Percentiles rank a stretch among this genome's conserved stretches.
phyloP scores from a whole-genome alignment of 257 asterid genomes.

The Primulina huaijiensis region DNA sequence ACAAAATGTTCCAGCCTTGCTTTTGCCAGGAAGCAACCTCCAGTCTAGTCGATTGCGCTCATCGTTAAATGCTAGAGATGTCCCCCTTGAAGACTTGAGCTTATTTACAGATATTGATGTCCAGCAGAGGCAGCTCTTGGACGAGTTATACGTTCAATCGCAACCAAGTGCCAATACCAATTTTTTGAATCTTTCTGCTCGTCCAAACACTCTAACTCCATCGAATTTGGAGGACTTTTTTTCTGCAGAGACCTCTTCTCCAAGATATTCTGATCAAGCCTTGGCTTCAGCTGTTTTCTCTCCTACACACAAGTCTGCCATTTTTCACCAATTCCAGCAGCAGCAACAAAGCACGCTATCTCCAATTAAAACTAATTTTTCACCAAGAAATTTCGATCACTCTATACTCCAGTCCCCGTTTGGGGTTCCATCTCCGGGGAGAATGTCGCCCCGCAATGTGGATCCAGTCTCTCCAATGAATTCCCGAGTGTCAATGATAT shows the following conservation, averaged over 20 bases:
- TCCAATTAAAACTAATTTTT: slow-evolving; percentile 57
- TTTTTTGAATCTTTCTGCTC: slow-evolving; percentile 51
- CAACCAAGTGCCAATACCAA: slow-evolving; percentile 32
- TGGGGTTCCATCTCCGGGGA: slow-evolving; percentile 55
- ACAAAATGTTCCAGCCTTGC: slow-evolving; percentile 66
- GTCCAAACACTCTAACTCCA: slow-evolving; percentile 47
- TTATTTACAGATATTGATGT: slow-evolving; percentile 47
- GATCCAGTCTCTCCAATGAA: slow-evolving; percentile 76
- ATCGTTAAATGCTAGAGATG: slow-evolving; percentile 65
- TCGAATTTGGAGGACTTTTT: slow-evolving; percentile 73
- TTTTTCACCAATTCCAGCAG: slow-evolving; percentile 71
- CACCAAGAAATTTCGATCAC: slow-evolving; percentile 58
- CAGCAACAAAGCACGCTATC: slow-evolving; percentile 65
- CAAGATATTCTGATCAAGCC: slow-evolving; percentile 56
- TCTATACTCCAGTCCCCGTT: slow-evolving; percentile 50
- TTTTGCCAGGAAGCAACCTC: slow-evolving; percentile 66
- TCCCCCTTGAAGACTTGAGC: slow-evolving; percentile 40
- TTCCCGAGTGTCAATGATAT: slow-evolving; percentile 58
- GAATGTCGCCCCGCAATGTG: slow-evolving; percentile 66
- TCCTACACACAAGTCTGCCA: slow-evolving; percentile 56
- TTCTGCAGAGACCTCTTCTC: slow-evolving; percentile 61
- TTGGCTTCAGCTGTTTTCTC: slow-evolving; percentile 50
- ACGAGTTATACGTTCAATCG: slow-evolving; percentile 40
- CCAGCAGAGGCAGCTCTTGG: slow-evolving; percentile 49
- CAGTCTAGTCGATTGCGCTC: slow-evolving; percentile 78